These are phyloP conservation scores for Colletotrichum sp. DNA, from an alignment of 2,329 filamentous ascomycete species.

Conservation along the genomic window DNA sequence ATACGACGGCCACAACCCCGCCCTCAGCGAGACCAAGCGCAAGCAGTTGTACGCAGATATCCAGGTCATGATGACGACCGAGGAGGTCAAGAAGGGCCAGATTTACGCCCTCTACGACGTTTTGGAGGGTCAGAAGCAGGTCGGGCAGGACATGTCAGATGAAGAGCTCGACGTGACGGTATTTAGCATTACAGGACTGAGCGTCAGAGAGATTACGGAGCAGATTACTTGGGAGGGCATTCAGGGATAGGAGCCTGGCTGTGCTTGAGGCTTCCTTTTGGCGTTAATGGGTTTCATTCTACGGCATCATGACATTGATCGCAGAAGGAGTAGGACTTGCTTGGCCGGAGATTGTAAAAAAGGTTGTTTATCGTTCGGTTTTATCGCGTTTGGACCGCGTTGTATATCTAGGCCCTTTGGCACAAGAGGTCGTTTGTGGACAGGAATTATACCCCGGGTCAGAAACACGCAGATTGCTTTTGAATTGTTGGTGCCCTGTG, in stretches of 20 bases:
- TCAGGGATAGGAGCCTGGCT: conserved; percentile 24
- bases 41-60: conserved; percentile 66
- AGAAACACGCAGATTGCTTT: not conserved
- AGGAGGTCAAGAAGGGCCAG: conserved; percentile 78
- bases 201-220: conserved; percentile 46
- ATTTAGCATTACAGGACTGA: conserved; percentile 55
- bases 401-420: conserved; percentile 18
- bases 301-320: not conserved
- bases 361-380: not conserved
- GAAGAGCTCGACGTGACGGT: conserved; percentile 71
- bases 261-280: not conserved
- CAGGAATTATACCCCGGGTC: conserved; percentile 11
- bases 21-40: conserved; percentile 68
- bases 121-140: conserved; percentile 76
- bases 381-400: not conserved
- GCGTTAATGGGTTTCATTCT: not conserved
- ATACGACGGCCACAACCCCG: conserved; percentile 72
- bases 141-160: conserved; percentile 66
- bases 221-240: conserved; percentile 49
- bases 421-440: conserved; percentile 5
- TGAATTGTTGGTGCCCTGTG: not conserved
- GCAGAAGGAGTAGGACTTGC: not conserved
- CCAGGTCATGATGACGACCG: conserved; percentile 59
- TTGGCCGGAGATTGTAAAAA: conserved; percentile 9
- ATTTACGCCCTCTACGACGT: conserved; percentile 87